Evolutionary conservation across 1,284 basidiomycete species (phyloP).

Genomic region (Cryptococcus jaspeensis): DNA sequence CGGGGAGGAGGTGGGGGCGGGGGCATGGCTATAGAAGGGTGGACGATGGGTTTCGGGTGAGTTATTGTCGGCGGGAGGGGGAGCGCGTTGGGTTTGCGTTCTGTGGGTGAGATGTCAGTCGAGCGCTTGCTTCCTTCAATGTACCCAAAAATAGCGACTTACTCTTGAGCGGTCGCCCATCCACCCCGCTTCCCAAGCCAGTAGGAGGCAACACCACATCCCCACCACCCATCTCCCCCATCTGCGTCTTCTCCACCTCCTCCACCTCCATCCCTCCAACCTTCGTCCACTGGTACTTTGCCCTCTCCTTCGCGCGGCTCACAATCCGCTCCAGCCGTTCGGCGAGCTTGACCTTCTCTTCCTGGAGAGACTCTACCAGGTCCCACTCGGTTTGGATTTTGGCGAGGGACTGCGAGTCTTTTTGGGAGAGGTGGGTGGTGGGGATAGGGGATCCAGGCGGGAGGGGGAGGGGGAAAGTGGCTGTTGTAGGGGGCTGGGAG

Average conservation of each 20-base stretch:
- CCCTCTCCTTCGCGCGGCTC: slow-evolving; percentile 41
- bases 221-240: slow-evolving; percentile 37
- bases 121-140: no score
- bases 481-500: slow-evolving; percentile 11
- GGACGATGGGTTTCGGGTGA: slow-evolving; percentile 13
- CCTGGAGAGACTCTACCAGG: slow-evolving; percentile 45
- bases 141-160: no score
- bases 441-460: slow-evolving; percentile 33
- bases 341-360: slow-evolving; percentile 48
- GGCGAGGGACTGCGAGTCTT: slow-evolving; percentile 43
- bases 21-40: slow-evolving; percentile 24
- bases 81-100: slow-evolving; percentile 31
- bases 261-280: slow-evolving; percentile 48
- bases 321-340: slow-evolving; percentile 48
- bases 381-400: slow-evolving; percentile 50
- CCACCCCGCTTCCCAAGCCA: slow-evolving; percentile 38
- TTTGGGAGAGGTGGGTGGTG: slow-evolving; percentile 35
- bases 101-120: slow-evolving; percentile 11
- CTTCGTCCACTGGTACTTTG: slow-evolving; percentile 42
- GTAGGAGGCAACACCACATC: slow-evolving; percentile 39
- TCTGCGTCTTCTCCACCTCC: slow-evolving; percentile 23
- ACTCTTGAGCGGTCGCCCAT: slow-evolving; percentile 32
- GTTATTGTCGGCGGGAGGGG: slow-evolving; percentile 23
- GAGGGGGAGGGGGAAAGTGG: slow-evolving; percentile 33
- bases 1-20: slow-evolving; percentile 29